A percentile compares a stretch with the other conserved stretches of the same genome.
These are phyloP conservation scores for Scutellaria baicalensis DNA, from an alignment of 257 asterid species.

Conservation along the genomic window DNA sequence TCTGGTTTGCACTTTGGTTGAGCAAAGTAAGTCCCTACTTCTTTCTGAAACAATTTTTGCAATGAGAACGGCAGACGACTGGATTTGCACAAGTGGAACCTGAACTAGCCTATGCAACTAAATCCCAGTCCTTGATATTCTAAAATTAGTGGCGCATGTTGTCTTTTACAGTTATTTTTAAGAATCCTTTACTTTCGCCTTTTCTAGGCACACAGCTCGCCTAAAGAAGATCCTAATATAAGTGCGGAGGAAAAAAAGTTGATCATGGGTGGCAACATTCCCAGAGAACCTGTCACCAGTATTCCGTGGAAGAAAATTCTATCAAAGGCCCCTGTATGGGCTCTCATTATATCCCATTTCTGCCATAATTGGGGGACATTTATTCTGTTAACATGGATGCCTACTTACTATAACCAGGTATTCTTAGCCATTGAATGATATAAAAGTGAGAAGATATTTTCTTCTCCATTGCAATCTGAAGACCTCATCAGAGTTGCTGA, in stretches of 20 bases:
- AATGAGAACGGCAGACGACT: neutral
- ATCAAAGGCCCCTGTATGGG: constrained; percentile 97
- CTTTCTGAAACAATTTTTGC: constrained; percentile 12
- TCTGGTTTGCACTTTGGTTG: constrained; percentile 95
- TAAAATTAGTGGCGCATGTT: neutral
- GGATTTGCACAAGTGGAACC: neutral
- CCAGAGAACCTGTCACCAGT: constrained; percentile 67
- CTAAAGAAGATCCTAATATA: constrained; percentile 70
- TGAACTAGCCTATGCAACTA: neutral
- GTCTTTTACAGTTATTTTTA: neutral
- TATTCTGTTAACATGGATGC: constrained; percentile 97
- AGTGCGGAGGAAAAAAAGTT: constrained; percentile 58
- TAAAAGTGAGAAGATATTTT: neutral
- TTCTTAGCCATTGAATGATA: constrained; percentile 3
- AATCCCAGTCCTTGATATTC: neutral
- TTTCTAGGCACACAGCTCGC: constrained; percentile 83
- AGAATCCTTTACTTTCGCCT: constrained; percentile 5
- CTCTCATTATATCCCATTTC: constrained; percentile 97
- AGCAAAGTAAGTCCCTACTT: constrained; percentile 61
- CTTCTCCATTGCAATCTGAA: neutral
- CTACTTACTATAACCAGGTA: constrained; percentile 97
- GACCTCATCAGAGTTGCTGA: neutral
- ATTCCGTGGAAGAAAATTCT: constrained; percentile 92
- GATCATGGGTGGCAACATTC: constrained; percentile 57
- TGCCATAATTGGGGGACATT: constrained; percentile 99